Conservation (phyloP, 768 basidiomycete genomes). For the Suillus paluster region DNA sequence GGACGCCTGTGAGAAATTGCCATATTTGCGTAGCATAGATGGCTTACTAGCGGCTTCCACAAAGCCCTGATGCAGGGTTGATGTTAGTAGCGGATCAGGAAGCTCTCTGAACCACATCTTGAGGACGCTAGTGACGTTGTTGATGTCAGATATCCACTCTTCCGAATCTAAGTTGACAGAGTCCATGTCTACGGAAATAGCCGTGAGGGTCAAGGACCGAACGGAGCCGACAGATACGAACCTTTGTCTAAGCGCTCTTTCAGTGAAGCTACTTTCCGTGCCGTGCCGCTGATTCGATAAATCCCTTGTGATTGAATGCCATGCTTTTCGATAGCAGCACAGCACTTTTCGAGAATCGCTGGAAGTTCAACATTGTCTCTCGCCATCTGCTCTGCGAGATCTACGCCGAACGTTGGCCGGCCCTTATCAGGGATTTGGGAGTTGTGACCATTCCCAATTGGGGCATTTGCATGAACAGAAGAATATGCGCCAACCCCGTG, state of each 20-base stretch:
- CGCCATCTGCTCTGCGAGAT: slow-evolving; percentile 91
- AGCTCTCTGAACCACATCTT: slow-evolving; percentile 97
- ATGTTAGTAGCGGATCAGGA: slow-evolving; percentile 91
- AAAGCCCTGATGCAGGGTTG: slow-evolving; percentile 85
- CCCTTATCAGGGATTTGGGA: slow-evolving; percentile 56
- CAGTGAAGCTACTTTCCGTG: slow-evolving; percentile 82
- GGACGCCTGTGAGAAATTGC: slow-evolving; percentile 1
- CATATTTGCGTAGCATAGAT: background rate
- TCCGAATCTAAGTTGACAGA: slow-evolving; percentile 83
- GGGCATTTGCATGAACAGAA: slow-evolving; percentile 28
- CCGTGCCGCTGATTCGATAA: slow-evolving; percentile 91
- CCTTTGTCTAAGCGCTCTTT: slow-evolving; percentile 88
- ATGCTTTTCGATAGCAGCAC: slow-evolving; percentile 88
- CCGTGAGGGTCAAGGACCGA: slow-evolving; percentile 24
- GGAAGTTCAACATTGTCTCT: slow-evolving; percentile 92
- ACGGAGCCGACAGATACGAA: slow-evolving; percentile 31
- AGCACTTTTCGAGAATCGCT: slow-evolving; percentile 84
- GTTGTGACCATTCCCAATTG: slow-evolving; percentile 31
- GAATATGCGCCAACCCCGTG: slow-evolving; percentile 36
- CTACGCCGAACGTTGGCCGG: slow-evolving; percentile 89
- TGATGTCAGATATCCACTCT: slow-evolving; percentile 95
- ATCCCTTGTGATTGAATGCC: slow-evolving; percentile 87
- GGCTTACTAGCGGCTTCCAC: slow-evolving; percentile 92
- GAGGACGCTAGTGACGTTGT: slow-evolving; percentile 91
- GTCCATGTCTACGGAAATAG: slow-evolving; percentile 67